These are phyloP conservation scores for Cryptococcus neoformans DNA, from an alignment of 1,284 basidiomycete species.

Conservation along the genomic window DNA sequence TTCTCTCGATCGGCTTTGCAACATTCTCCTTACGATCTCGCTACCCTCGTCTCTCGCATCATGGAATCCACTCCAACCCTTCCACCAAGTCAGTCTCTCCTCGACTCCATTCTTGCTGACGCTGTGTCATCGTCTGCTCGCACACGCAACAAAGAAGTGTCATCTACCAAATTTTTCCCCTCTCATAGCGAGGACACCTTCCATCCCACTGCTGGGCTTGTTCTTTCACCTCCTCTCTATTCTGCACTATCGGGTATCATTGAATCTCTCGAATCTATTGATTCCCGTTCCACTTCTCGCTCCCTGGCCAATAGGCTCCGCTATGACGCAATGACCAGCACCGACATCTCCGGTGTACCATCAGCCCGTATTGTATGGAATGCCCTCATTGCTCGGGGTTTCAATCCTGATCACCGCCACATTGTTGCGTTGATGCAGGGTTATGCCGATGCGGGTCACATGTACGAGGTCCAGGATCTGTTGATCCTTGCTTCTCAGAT, in stretches of 20 bases:
- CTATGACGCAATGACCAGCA: slow-evolving; percentile 27
- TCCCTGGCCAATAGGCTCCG: slow-evolving; percentile 28
- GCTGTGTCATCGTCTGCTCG: slow-evolving; percentile 10
- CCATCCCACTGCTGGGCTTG: slow-evolving; percentile 13
- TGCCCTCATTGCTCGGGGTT: slow-evolving; percentile 33
- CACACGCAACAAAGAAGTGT: background rate
- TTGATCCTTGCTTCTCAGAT: slow-evolving; percentile 20
- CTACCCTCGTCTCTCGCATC: slow-evolving; percentile 20
- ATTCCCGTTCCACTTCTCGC: slow-evolving; percentile 9
- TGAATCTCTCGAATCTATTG: slow-evolving; percentile 10
- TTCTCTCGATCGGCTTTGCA: slow-evolving; percentile 16
- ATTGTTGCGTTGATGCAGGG: slow-evolving; percentile 35
- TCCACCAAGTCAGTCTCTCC: slow-evolving; percentile 21
- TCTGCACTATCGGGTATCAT: slow-evolving; percentile 10
- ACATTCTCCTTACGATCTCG: slow-evolving; percentile 19
- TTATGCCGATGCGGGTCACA: slow-evolving; percentile 32
- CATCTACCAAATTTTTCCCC: background rate
- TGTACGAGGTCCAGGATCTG: slow-evolving; percentile 32
- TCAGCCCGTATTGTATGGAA: slow-evolving; percentile 32
- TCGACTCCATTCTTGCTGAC: slow-evolving; percentile 21
- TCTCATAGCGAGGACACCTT: background rate
- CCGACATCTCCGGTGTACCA: slow-evolving; percentile 10
- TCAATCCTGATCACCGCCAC: slow-evolving; percentile 28
- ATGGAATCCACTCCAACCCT: slow-evolving; percentile 12
- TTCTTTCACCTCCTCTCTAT: slow-evolving; percentile 3